Evolutionary conservation across 106 monocot genomes (phyloP).

Genomic region (Apostasia ramifera): DNA sequence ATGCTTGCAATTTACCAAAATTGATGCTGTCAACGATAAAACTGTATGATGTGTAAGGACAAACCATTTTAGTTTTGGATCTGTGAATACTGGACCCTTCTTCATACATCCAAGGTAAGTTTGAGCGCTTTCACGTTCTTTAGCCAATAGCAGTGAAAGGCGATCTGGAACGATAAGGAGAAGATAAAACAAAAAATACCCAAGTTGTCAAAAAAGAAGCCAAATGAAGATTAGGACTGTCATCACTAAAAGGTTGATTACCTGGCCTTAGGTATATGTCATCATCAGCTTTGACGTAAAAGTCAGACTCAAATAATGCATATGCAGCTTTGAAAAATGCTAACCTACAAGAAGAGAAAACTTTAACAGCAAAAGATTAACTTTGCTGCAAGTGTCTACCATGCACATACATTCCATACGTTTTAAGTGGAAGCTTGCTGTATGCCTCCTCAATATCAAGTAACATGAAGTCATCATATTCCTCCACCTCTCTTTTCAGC

Average conservation of each 20-base stretch:
- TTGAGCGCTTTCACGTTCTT: slow-evolving; percentile 57
- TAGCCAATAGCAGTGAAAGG: slow-evolving; percentile 75
- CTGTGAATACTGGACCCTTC: slow-evolving; percentile 93
- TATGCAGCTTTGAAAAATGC: slow-evolving; percentile 96
- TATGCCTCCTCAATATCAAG: slow-evolving; percentile 84
- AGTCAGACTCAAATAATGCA: slow-evolving; percentile 81
- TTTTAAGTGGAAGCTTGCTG: slow-evolving; percentile 82
- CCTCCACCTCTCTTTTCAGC: slow-evolving; percentile 60
- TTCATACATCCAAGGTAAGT: slow-evolving; percentile 98
- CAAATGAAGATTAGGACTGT: background rate
- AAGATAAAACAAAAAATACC: background rate
- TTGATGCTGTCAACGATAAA: background rate
- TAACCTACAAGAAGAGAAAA: slow-evolving; percentile 60
- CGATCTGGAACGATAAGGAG: slow-evolving; percentile 44
- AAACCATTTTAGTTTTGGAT: slow-evolving; percentile 93
- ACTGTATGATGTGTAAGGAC: background rate
- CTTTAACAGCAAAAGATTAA: background rate
- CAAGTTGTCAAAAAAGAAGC: background rate
- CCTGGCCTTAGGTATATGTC: slow-evolving; percentile 96
- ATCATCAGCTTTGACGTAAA: slow-evolving; percentile 97
- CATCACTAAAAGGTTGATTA: slow-evolving; percentile 12
- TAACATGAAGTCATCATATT: slow-evolving; percentile 72
- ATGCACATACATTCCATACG: slow-evolving; percentile 33
- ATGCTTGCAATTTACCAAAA: too few relatives aligned
- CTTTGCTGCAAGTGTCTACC: background rate